Base-by-base conservation (phyloP, 1,139 yeast species). In the Sugiyamaella pinicola region DNA sequence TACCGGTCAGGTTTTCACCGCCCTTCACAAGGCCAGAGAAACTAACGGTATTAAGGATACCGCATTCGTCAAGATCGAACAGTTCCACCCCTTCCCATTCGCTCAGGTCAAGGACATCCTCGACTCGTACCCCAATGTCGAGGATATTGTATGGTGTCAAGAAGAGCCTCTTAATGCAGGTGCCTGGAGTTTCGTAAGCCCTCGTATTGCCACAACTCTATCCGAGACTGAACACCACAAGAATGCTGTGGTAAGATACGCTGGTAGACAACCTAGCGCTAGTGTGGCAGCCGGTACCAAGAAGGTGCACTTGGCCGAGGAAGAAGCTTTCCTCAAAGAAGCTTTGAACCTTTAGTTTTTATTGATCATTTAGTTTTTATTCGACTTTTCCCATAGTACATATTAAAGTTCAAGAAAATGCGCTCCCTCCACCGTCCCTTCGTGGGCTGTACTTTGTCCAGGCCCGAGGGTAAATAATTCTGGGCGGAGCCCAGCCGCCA, bases 81-180 rank as follows among this genome's bases (percentile, higher is more conserved):
- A 95, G 78, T 71, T 91, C 66, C 97, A 95, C 70, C 99, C 99
- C 73, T 95, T 95, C 98, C 99, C 99, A 74, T 95, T 78, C 75
- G 93, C 95, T 56, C 96, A 88, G 76, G 76, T 95, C 66, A 86
- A 90, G 69, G 97, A 91, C 66, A 75, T 88, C 34, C 77, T 95
- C 64, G 79, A 88, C 74, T 71, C 82, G 52, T 95, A 86, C 79
- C 89, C 96, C 68, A 84, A 84, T 71, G 70, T 85, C 59, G 85
- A 86, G 72, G 99, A 95, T 70, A 76, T 95, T 64, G 95, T 90
- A 46, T 95, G 95, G 95, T 86, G 95, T 74, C 99, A 95, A 78
- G 99, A 95, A 78, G 99, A 95, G 79, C 99, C 99, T 64, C 81
- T 93, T 76, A 95, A 95, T 78, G 93, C 93, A 85, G 99, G 99